Conservation (phyloP, 2,329 filamentous ascomycete species). For the Aspergillus sclerotialis region DNA sequence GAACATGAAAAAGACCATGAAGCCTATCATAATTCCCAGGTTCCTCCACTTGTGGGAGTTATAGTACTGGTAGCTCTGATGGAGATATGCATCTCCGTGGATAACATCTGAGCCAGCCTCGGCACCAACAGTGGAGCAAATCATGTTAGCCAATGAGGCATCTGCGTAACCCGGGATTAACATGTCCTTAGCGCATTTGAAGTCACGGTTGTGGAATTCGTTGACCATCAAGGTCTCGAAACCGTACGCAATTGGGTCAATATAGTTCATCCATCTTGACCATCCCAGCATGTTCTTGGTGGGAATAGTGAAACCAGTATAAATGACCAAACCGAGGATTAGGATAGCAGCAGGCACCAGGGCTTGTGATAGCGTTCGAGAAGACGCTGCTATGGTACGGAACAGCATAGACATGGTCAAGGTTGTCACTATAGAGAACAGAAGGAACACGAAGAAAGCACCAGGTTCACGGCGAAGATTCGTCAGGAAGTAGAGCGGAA, state of each 20-base stretch:
- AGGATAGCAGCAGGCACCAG: slow-evolving; percentile 50
- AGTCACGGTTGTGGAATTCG: slow-evolving; percentile 65
- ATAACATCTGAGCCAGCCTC: slow-evolving; percentile 47
- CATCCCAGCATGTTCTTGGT: slow-evolving; percentile 63
- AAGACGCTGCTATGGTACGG: slow-evolving; percentile 70
- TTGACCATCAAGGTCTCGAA: slow-evolving; percentile 79
- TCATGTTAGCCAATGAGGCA: slow-evolving; percentile 30
- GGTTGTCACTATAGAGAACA: slow-evolving; percentile 67
- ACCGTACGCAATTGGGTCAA: slow-evolving; percentile 71
- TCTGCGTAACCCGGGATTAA: slow-evolving; percentile 41
- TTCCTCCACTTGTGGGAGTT: slow-evolving; percentile 59
- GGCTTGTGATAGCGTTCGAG: slow-evolving; percentile 57
- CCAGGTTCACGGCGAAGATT: slow-evolving; percentile 67
- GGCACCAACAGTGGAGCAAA: slow-evolving; percentile 57
- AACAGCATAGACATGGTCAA: slow-evolving; percentile 82
- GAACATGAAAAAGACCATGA: slow-evolving; percentile 55
- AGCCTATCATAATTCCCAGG: slow-evolving; percentile 61
- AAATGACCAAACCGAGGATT: slow-evolving; percentile 40
- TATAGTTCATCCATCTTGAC: slow-evolving; percentile 77
- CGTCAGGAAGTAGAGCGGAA: slow-evolving; percentile 80
- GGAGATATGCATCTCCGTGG: slow-evolving; percentile 53
- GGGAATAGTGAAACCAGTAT: slow-evolving; percentile 42
- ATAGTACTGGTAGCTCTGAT: slow-evolving; percentile 50
- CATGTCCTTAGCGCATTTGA: slow-evolving; percentile 34
- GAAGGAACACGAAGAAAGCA: slow-evolving; percentile 77